phyloP scores from a whole-genome alignment of 495 filamentous ascomycete genomes.

The Penicillium nucicola region DNA sequence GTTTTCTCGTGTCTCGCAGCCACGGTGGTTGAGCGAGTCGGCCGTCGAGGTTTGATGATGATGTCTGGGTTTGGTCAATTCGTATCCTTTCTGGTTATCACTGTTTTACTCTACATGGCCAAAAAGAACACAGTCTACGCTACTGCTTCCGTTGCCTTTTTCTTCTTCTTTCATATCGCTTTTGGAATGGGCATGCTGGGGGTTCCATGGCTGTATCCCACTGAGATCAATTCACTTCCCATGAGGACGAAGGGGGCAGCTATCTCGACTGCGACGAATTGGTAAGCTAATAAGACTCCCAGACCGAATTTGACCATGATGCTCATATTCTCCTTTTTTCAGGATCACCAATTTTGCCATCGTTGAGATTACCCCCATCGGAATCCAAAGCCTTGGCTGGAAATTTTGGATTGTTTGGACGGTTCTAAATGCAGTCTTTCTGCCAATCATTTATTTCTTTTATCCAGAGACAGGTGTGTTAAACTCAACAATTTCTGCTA shows the following conservation, averaged over 20 bases:
- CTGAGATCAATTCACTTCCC: constrained; percentile 57
- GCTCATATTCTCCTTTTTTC: background rate
- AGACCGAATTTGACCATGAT: background rate
- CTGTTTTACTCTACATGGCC: constrained; percentile 46
- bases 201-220: constrained; percentile 61
- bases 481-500: background rate
- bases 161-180: constrained; percentile 50
- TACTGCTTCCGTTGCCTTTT: constrained; percentile 37
- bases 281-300: constrained; percentile 25
- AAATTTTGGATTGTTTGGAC: constrained; percentile 62
- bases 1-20: constrained; percentile 45
- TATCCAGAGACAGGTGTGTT: constrained; percentile 55
- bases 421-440: constrained; percentile 54
- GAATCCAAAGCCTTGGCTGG: constrained; percentile 54
- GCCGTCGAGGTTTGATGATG: constrained; percentile 51
- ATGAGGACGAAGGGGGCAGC: constrained; percentile 59
- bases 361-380: constrained; percentile 59
- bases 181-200: constrained; percentile 57
- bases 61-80: constrained; percentile 45
- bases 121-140: constrained; percentile 32
- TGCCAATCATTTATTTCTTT: constrained; percentile 60
- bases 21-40: constrained; percentile 47
- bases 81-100: constrained; percentile 54
- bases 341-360: constrained; percentile 58
- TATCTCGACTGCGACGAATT: constrained; percentile 57